Percentiles rank a stretch among this genome's conserved stretches.
Conservation (phyloP, 2,329 filamentous ascomycete species). For the Clonostachys rosea region DNA sequence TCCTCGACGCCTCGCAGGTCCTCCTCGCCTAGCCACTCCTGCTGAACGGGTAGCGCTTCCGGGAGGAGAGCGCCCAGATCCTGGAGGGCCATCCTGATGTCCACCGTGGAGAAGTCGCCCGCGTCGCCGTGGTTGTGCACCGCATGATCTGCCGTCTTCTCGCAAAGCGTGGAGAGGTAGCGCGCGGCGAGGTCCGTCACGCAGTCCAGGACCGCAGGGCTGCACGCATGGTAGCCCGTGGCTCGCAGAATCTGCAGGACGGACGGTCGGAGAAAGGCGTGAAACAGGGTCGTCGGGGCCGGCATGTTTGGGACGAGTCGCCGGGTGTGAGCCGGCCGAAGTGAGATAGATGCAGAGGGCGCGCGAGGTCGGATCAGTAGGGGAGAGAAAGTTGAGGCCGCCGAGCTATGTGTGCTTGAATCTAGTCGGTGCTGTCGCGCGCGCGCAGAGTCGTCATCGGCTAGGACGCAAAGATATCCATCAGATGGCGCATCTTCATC, state of each 20-base stretch:
- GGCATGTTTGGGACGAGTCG: conserved; percentile 26
- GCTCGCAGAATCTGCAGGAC: conserved; percentile 90
- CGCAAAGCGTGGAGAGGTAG: conserved; percentile 73
- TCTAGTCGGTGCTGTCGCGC: neutral
- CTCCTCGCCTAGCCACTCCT: conserved; percentile 66
- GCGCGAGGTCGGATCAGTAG: neutral
- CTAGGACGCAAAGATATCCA: neutral
- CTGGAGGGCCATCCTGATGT: conserved; percentile 81
- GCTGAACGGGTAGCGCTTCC: conserved; percentile 61
- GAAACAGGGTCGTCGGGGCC: conserved; percentile 46
- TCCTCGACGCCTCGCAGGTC: conserved; percentile 73
- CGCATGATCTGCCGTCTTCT: conserved; percentile 67
- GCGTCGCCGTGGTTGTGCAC: conserved; percentile 60
- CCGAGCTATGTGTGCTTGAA: neutral
- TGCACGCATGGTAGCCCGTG: conserved; percentile 81
- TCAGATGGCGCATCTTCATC: neutral
- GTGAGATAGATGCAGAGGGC: neutral
- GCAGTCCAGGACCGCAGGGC: conserved; percentile 77
- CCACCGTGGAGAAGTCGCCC: conserved; percentile 49
- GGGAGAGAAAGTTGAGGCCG: neutral
- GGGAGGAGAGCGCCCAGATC: conserved; percentile 74
- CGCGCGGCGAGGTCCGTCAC: conserved; percentile 82
- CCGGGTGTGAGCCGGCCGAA: conserved; percentile 1
- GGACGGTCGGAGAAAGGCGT: conserved; percentile 78
- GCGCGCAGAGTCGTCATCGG: neutral